phyloP scores from a whole-genome alignment of 176 grass and related monocot genomes.

The Oropetium thomaeum region DNA sequence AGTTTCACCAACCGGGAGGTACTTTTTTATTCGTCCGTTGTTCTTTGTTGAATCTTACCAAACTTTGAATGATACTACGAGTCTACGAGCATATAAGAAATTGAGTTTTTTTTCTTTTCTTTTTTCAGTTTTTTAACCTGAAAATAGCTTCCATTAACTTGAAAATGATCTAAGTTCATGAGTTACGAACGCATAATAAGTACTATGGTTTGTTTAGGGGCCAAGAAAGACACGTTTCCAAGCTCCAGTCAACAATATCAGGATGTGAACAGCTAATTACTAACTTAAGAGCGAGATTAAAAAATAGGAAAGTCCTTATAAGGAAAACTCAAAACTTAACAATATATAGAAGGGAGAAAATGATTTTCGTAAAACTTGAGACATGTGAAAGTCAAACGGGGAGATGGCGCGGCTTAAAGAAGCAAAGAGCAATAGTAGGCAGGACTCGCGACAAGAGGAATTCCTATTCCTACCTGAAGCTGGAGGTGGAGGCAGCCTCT shows the following conservation, averaged over 20 bases:
- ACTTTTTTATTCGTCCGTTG: not conserved
- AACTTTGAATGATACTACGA: constrained; percentile 10
- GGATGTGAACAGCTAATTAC: not conserved
- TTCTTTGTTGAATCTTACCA: constrained; percentile 30
- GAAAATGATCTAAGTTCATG: too few relatives aligned
- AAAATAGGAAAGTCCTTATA: not conserved
- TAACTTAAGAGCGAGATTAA: not conserved
- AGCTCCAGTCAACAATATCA: constrained; percentile 32
- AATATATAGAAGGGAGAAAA: too few relatives aligned
- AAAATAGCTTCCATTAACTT: too few relatives aligned
- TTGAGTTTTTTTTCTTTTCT: not conserved
- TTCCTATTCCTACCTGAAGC: constrained; percentile 55
- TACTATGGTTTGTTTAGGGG: not conserved
- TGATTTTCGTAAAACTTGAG: not conserved
- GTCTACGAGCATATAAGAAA: constrained; percentile 12
- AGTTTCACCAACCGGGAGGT: not conserved
- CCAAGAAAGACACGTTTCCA: not conserved
- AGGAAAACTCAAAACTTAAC: not conserved
- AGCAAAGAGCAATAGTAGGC: not conserved
- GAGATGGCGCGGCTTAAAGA: not conserved
- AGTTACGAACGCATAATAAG: constrained; percentile 3
- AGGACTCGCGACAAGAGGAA: too few relatives aligned
- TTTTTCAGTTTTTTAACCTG: too few relatives aligned
- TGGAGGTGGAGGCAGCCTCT: constrained; percentile 41
- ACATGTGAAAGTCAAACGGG: not conserved